Percentiles rank a stretch among this genome's conserved stretches.
phyloP scores from a whole-genome alignment of 768 basidiomycete genomes.

The Rhodosporidiobolus odoratus region DNA sequence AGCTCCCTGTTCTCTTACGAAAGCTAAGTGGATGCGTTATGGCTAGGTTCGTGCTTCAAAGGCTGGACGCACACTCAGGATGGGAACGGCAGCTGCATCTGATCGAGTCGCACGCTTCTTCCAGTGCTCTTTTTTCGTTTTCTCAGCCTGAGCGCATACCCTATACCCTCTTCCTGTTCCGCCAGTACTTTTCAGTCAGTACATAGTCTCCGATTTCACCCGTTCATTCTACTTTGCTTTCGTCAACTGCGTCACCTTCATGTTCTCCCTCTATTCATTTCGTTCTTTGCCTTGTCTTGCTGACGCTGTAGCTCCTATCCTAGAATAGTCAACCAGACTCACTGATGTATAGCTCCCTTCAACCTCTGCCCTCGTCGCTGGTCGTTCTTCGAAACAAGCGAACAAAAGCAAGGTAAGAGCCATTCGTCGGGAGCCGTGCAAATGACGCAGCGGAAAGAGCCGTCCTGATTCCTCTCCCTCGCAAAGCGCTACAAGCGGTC shows the following conservation, averaged over 20 bases:
- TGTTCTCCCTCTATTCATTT: background rate
- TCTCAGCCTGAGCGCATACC: background rate
- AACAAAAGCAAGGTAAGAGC: background rate
- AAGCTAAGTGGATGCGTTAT: background rate
- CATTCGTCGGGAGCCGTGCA: too few relatives aligned
- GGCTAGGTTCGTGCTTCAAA: conserved; percentile 17
- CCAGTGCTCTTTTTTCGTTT: background rate
- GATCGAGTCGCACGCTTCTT: background rate
- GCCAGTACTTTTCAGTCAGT: background rate
- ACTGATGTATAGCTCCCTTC: background rate
- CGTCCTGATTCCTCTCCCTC: too few relatives aligned
- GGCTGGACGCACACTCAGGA: background rate
- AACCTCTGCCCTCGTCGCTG: background rate
- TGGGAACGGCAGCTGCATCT: conserved; percentile 3
- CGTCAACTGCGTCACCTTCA: background rate
- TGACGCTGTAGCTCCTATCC: background rate
- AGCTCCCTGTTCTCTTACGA: background rate
- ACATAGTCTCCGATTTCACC: background rate
- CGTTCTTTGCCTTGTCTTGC: background rate
- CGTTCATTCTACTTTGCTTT: background rate
- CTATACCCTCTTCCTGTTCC: background rate
- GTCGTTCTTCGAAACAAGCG: too few relatives aligned
- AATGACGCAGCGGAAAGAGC: too few relatives aligned
- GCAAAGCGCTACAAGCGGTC: too few relatives aligned
- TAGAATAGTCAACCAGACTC: background rate